These are phyloP conservation scores for Trichoderma parareesei DNA, from an alignment of 495 filamentous ascomycete species.

Conservation along the genomic window DNA sequence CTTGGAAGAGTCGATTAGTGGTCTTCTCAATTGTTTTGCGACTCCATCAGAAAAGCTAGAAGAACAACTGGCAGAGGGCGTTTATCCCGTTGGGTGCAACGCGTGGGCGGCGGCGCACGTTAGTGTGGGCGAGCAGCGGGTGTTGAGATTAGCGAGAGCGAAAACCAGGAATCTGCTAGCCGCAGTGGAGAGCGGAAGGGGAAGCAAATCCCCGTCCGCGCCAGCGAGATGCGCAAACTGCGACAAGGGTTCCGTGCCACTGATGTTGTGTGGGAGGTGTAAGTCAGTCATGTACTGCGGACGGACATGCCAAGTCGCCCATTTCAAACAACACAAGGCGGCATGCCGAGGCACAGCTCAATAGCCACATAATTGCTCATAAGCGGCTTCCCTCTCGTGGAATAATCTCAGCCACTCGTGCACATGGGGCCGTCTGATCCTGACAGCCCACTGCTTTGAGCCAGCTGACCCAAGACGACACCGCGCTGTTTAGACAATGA, in stretches of 20 bases:
- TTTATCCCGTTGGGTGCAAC: slow-evolving; percentile 25
- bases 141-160: slow-evolving; percentile 27
- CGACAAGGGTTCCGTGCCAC: slow-evolving; percentile 19
- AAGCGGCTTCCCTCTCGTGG: too few relatives aligned
- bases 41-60: slow-evolving; percentile 26
- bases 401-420: too few relatives aligned
- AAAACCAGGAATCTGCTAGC: slow-evolving; percentile 24
- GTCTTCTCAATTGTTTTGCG: slow-evolving; percentile 23
- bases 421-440: too few relatives aligned
- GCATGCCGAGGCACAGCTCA: slow-evolving; percentile 17
- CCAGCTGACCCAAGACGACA: too few relatives aligned
- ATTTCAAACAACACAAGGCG: slow-evolving; percentile 24
- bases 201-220: slow-evolving; percentile 8
- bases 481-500: too few relatives aligned
- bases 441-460: too few relatives aligned
- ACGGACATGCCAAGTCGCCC: slow-evolving; percentile 22
- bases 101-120: slow-evolving; percentile 29
- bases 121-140: slow-evolving; percentile 28
- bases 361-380: slow-evolving; percentile 14
- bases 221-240: slow-evolving; percentile 22
- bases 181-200: slow-evolving; percentile 21
- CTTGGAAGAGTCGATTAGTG: slow-evolving; percentile 21
- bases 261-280: slow-evolving; percentile 26
- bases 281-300: slow-evolving; percentile 23
- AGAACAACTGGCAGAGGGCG: slow-evolving; percentile 25